A percentile compares a stretch with the other conserved stretches of the same genome.
Conservation (phyloP, 2,329 filamentous ascomycete species). For the Alternaria hordeiaustralica region DNA sequence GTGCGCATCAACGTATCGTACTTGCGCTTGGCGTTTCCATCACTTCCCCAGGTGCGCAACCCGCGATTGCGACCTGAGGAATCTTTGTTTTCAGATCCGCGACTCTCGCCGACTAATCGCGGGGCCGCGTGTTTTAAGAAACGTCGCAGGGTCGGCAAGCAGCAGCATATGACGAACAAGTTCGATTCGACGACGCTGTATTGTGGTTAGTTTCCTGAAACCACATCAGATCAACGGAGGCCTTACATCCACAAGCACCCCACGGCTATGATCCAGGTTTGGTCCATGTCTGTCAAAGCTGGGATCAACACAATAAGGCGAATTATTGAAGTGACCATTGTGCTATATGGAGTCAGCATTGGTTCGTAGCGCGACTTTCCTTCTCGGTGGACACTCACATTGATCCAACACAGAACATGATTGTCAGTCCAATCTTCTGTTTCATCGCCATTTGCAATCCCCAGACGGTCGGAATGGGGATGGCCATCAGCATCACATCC, state of each 20-base stretch:
- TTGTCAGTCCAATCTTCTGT: slow-evolving; percentile 24
- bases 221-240: too few species aligned
- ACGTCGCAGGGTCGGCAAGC: slow-evolving; percentile 50
- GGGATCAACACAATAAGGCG: slow-evolving; percentile 19
- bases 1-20: slow-evolving; percentile 27
- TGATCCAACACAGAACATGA: slow-evolving; percentile 28
- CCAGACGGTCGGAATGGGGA: slow-evolving; percentile 27
- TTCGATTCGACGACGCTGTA: slow-evolving; percentile 50
- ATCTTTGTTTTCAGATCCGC: slow-evolving; percentile 4
- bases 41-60: slow-evolving; percentile 17
- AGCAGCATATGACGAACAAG: slow-evolving; percentile 52
- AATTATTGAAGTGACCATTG: slow-evolving; percentile 22
- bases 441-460: slow-evolving; percentile 25
- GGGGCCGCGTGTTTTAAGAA: slow-evolving; percentile 51
- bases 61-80: slow-evolving; percentile 8
- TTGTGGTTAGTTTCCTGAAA: background rate
- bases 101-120: slow-evolving; percentile 18
- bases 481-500: slow-evolving; percentile 23
- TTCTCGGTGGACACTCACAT: slow-evolving; percentile 13
- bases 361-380: background rate
- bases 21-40: slow-evolving; percentile 11
- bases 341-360: slow-evolving; percentile 11
- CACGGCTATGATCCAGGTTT: slow-evolving; percentile 21
- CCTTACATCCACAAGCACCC: slow-evolving; percentile 21
- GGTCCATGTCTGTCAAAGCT: slow-evolving; percentile 19